Evolutionary conservation across 1,284 basidiomycete genomes (phyloP), one percentile per base, ranked within the genome.

Genomic region (Vanrija pseudolonga): DNA sequence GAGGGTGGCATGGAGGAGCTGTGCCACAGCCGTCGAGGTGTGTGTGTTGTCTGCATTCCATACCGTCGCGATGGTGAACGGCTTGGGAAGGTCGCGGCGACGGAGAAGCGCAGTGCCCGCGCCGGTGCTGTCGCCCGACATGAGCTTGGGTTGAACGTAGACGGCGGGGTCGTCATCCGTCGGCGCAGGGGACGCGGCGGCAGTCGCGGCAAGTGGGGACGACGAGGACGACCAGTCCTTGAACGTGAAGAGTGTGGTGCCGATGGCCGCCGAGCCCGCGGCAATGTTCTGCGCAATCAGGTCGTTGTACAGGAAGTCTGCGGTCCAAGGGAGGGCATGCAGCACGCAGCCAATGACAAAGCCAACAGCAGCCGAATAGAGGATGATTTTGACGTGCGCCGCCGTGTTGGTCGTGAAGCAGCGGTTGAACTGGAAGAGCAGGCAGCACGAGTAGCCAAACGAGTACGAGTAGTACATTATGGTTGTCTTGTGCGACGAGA

Each of bases 401-500:
- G 53, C 38, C 11, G 50, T 48, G 48, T 55, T 55, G 15, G 53
- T 55, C 17, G 55, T 50, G 23, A 57, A 57, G 37, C 51, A 50
- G 19, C 55, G 46, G 47, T 50, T 57, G 47, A 53, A 53, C 39
- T 57, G 55, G 51, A 53, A 57, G 15, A 57, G 17, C 17, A 57
- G 36, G 19, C 43, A 46, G 47, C 55, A 52, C 8, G 47, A 47
- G 51, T 57, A 57, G 32, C 51, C 55, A 18, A 52, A 52, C 24
- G 41, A 38, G 48, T 57, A 57, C 20, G 43, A 20, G 26, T 53
- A 50, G 44, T 43, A 57, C 38, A 57, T 41, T 51, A 53, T 50
- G 3, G 45, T 50, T n/a, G 47, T 50, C 17, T 53, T 40, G 19
- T 28, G 32, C 37, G 12, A 28, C 39, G 50, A 47, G 32, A 53